Evolutionary conservation across 2,329 filamentous ascomycete genomes (phyloP).

Genomic region (Pochonia chlamydosporia): DNA sequence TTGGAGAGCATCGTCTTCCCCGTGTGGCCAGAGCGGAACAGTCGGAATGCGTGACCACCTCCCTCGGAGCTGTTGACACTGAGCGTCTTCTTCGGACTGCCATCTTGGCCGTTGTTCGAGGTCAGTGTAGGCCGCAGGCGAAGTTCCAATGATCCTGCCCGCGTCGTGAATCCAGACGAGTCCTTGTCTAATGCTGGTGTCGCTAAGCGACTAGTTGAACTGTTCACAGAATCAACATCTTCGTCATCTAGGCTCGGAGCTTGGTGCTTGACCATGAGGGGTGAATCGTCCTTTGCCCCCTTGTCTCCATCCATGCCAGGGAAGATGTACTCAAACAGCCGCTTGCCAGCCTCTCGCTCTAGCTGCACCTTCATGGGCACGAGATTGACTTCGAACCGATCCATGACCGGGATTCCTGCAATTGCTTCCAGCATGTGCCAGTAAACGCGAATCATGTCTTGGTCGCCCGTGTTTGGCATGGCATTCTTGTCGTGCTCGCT

Average conservation of each 20-base stretch:
- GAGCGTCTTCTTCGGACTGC: slow-evolving; percentile 39
- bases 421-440: slow-evolving; percentile 99
- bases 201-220: slow-evolving; percentile 30
- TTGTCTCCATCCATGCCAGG: slow-evolving; percentile 66
- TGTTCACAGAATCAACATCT: slow-evolving; percentile 37
- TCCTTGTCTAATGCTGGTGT: slow-evolving; percentile 38
- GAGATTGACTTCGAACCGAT: slow-evolving; percentile 91
- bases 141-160: slow-evolving; percentile 71
- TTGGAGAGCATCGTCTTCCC: slow-evolving; percentile 38
- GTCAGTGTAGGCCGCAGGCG: slow-evolving; percentile 78
- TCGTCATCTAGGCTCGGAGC: slow-evolving; percentile 37
- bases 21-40: slow-evolving; percentile 40
- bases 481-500: slow-evolving; percentile 57
- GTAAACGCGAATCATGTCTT: slow-evolving; percentile 87
- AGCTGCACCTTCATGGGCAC: slow-evolving; percentile 92
- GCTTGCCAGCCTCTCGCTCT: slow-evolving; percentile 87
- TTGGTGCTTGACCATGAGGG: slow-evolving; percentile 46
- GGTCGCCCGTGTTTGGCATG: slow-evolving; percentile 31
- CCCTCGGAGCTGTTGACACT: slow-evolving; percentile 42
- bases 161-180: slow-evolving; percentile 47
- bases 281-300: slow-evolving; percentile 52
- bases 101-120: slow-evolving; percentile 38
- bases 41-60: slow-evolving; percentile 40
- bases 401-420: slow-evolving; percentile 93
- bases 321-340: slow-evolving; percentile 95